Base-by-base conservation (phyloP, 345 rosid genomes). In the Abelmoschus esculentus region DNA sequence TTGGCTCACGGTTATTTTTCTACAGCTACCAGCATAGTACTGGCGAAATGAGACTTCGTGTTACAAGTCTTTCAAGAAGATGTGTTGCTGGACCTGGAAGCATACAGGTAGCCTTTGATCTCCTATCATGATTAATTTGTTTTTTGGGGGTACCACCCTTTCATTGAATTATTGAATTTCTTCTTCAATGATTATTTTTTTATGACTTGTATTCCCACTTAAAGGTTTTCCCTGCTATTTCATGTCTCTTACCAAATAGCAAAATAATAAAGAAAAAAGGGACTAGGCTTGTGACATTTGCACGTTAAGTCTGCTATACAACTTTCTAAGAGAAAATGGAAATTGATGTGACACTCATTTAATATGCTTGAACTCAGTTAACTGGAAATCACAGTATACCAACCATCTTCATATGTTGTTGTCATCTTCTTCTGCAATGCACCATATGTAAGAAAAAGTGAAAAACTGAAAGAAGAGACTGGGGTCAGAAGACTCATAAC, bases 11-110 rank as follows among this genome's bases (percentile, higher is more conserved):
- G 52, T 49, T 50, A 70, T 60, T 77, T 67, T 83, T 70, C 38
- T 77, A 59, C 86, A 93, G 98, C 75, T 93, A 91, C 82, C 97
- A 88, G 80, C 98, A 93, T 72, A 79, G 70, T n/a, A 81, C 76
- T 77, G 96, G 96, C 76, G 87, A 93, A 77, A 89, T 89, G 87
- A 87, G 98, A 76, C 89, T 91, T 58, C 96, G 96, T 61, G 92
- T 88, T 59, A 86, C 97, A 57, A 89, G 97, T 29, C 84, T 93
- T 47, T 88, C 93, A 31, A 91, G 98, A 82, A 89, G 97, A 86
- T 93, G 97, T 96, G 93, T 93, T 61, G 84, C 88, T 77, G 96
- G 96, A 77, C 83, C 85, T 53, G 96, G 87, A 78, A 88, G 89
- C 58, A 17, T 80, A 77, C 96, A 89, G 93, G 98, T 84, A 88